phyloP scores from a whole-genome alignment of 208 protist genomes.

The Borovskyia barvae region DNA sequence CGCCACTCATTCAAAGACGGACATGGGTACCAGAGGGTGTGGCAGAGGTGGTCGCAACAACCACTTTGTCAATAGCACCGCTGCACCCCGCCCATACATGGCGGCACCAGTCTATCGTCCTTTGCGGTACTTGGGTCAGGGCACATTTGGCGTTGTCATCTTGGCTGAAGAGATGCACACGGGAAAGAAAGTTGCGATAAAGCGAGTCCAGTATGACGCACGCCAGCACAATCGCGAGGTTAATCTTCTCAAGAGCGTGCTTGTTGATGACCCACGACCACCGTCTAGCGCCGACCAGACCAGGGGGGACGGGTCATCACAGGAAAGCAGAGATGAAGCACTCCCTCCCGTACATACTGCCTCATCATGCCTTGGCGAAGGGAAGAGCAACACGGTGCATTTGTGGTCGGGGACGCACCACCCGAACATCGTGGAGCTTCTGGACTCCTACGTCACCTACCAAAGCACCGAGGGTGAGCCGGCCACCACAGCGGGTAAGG shows the following conservation, averaged over 20 bases:
- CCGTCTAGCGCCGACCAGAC: too few species aligned
- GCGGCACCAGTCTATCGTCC: constrained; percentile 24
- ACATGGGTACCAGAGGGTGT: too few species aligned
- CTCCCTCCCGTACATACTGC: too few species aligned
- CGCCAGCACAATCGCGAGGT: constrained; percentile 98
- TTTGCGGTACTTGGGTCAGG: constrained; percentile 86
- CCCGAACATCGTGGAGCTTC: constrained; percentile 94
- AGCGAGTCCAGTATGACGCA: constrained; percentile 96
- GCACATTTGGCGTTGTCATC: constrained; percentile 97
- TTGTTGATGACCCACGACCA: constrained; percentile 9
- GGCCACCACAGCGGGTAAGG: neutral
- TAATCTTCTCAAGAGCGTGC: constrained; percentile 92
- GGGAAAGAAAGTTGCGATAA: constrained; percentile 94
- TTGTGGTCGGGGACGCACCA: constrained; percentile 53
- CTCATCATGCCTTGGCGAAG: too few species aligned
- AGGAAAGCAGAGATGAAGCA: too few species aligned
- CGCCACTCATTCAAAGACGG: too few species aligned
- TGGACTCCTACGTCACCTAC: constrained; percentile 94
- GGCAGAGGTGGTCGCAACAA: neutral
- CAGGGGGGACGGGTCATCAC: too few species aligned
- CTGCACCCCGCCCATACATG: neutral
- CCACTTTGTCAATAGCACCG: neutral
- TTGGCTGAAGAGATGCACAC: constrained; percentile 81
- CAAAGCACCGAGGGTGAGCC: constrained; percentile 40
- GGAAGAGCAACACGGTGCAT: constrained; percentile 3